phyloP scores from a whole-genome alignment of 2,329 filamentous ascomycete species.

The Fusarium chlamydosporum region DNA sequence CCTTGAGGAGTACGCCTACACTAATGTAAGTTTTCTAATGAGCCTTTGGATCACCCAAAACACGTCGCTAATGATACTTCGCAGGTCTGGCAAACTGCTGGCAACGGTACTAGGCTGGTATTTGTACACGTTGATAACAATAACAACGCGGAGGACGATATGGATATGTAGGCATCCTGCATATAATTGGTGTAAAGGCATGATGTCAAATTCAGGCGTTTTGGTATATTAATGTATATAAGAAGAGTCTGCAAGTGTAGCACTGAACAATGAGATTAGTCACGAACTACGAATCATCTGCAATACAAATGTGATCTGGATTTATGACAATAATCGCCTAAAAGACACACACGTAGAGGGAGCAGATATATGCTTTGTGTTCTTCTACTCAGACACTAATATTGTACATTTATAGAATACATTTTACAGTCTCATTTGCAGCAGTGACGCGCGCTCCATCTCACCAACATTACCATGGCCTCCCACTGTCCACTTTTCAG shows the following conservation, averaged over 20 bases:
- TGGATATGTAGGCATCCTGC: slow-evolving; percentile 56
- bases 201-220: slow-evolving; percentile 52
- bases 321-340: not conserved
- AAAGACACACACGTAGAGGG: slow-evolving; percentile 5
- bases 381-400: slow-evolving; percentile 45
- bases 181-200: slow-evolving; percentile 41
- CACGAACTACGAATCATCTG: not conserved
- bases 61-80: slow-evolving; percentile 56
- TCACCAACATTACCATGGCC: slow-evolving; percentile 88
- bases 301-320: not conserved
- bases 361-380: slow-evolving; percentile 30
- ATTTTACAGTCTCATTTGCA: slow-evolving; percentile 63
- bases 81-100: slow-evolving; percentile 84
- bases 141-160: slow-evolving; percentile 63
- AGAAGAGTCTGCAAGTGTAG: slow-evolving; percentile 38
- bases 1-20: slow-evolving; percentile 86
- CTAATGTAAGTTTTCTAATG: slow-evolving; percentile 81
- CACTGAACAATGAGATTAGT: slow-evolving; percentile 24
- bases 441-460: slow-evolving; percentile 77
- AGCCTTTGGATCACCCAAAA: not conserved
- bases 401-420: slow-evolving; percentile 52
- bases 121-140: slow-evolving; percentile 73
- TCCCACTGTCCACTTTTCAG: slow-evolving; percentile 86
- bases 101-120: slow-evolving; percentile 77
- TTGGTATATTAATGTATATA: slow-evolving; percentile 50